Base-by-base conservation (phyloP, 2,329 filamentous ascomycete species). In the Dothiorella sarmentorum region DNA sequence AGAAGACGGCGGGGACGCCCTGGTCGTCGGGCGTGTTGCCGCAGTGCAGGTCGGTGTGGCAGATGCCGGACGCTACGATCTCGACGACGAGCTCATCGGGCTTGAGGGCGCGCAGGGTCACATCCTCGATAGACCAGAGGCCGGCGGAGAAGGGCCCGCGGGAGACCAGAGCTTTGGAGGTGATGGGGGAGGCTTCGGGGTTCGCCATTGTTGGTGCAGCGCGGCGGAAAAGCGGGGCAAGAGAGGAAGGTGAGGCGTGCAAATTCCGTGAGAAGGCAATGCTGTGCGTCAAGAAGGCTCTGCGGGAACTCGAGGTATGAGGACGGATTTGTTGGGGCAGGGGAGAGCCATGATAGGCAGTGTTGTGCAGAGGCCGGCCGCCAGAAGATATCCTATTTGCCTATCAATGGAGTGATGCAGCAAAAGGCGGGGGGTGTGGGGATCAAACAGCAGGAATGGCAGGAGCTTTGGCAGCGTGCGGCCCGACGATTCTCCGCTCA, bases 1-100 rank as follows among this genome's bases (percentile, higher is more conserved):
- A 78, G 60, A 71, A 73, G 7, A 74, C 58, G 65, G 15, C 51
- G 2, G 58, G 58, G 13, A 60, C 51, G 65, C 75, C 71, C 4
- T 45, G 7, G 38, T 59, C 40, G 11, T 22, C 47, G 22, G 35
- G 27, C n/a, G 40, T 55, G 18, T 59, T 22, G 4, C 76, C 78
- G 60, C 79, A 76, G 40, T 78, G 68, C n/a, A 80, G 66, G 62
- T 83, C 80, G 0, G 80, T 81, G 60, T 82, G 80, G 52, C 80
- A 83, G 56, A 83, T 76, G 0, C 80, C 80, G 0, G 76, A 76
- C 0, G 79, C 79, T 1, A 80, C 72, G 61, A 82, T 78, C 49
- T 81, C 76, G 5, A 82, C 73, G 2, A 82, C 69, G 2, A 81
- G 67, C 65, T 82, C 80, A 22, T 78, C 75, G 1, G 76, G 68